These are phyloP conservation scores for Calonectria crousiana DNA, from an alignment of 2,329 filamentous ascomycete species.

Conservation along the genomic window DNA sequence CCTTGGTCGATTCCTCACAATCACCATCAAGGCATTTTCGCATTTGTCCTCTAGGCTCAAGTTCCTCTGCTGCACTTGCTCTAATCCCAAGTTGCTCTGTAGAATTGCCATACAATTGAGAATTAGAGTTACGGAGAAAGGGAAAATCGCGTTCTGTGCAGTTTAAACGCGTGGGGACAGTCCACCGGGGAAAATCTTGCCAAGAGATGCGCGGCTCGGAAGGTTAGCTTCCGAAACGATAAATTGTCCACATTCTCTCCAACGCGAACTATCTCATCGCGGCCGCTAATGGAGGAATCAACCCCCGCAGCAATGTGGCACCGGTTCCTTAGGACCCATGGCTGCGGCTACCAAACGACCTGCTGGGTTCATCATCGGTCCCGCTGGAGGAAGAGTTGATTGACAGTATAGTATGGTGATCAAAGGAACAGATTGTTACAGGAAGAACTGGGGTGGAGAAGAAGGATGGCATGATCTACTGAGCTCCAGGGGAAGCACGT, in stretches of 20 bases:
- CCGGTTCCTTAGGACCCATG: background rate
- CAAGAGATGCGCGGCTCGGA: background rate
- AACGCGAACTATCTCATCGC: background rate
- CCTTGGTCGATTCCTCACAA: background rate
- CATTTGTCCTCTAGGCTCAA: background rate
- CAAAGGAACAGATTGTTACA: background rate
- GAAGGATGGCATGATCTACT: background rate
- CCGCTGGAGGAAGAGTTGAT: background rate
- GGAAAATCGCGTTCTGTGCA: background rate
- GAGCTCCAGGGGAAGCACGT: background rate
- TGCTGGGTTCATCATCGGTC: background rate
- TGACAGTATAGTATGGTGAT: background rate
- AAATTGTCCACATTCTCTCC: background rate
- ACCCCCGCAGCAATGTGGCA: background rate
- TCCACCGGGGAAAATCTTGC: background rate
- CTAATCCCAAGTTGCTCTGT: background rate
- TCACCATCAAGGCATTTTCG: background rate
- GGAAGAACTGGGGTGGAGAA: background rate
- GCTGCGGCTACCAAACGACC: background rate
- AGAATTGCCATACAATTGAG: background rate
- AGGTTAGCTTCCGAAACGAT: background rate
- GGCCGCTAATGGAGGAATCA: background rate
- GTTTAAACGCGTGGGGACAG: background rate
- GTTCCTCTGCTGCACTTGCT: background rate
- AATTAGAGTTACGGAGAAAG: background rate